Evolutionary conservation across 2,329 filamentous ascomycete genomes (phyloP).

Genomic region (Chaetomium strumarium): DNA sequence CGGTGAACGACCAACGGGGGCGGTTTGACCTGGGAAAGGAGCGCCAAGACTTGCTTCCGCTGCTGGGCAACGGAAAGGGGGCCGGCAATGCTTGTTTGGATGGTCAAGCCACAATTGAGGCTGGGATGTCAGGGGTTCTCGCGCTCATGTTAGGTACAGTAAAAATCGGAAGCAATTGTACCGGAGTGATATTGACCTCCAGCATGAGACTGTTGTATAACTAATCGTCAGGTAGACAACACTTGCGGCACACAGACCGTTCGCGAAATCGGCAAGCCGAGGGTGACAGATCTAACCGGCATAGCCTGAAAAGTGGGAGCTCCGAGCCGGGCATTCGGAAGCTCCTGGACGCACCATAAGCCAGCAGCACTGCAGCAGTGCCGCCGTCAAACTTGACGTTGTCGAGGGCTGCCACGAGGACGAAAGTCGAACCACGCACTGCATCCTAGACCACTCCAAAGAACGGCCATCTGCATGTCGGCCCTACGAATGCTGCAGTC

Average conservation of each 20-base stretch:
- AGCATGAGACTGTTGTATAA: too few relatives aligned
- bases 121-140: conserved; percentile 1
- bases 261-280: too few relatives aligned
- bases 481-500: conserved; percentile 18
- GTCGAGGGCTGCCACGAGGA: background rate
- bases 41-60: too few relatives aligned
- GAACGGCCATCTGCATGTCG: conserved; percentile 18
- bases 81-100: background rate
- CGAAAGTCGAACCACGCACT: background rate
- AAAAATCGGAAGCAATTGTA: background rate
- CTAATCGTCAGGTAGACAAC: too few relatives aligned
- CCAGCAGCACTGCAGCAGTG: background rate
- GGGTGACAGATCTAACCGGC: background rate
- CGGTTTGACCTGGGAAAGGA: too few relatives aligned
- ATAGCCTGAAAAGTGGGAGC: background rate
- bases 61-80: conserved; percentile 1
- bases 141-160: background rate
- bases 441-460: background rate
- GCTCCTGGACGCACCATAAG: conserved; percentile 6
- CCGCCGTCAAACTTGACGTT: background rate
- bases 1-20: too few relatives aligned
- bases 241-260: too few relatives aligned
- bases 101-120: conserved; percentile 17
- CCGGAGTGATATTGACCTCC: too few relatives aligned
- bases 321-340: conserved; percentile 11